phyloP scores from a whole-genome alignment of 208 protist species.

The Trypanosoma caninum region DNA sequence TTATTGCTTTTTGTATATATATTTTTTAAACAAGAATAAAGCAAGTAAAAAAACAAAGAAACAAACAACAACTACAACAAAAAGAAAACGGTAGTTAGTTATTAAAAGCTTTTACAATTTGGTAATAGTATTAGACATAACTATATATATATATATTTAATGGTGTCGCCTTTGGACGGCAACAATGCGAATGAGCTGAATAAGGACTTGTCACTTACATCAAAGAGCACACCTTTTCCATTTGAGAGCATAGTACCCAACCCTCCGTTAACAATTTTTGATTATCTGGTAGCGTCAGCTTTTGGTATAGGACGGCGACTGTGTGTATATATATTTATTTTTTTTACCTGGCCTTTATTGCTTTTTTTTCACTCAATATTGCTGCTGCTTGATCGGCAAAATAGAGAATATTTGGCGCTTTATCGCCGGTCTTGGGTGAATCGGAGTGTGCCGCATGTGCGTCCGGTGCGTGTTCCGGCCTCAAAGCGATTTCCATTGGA shows the following conservation, averaged over 20 bases:
- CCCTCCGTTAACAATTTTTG: conserved; percentile 50
- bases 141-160: neutral
- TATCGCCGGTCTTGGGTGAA: conserved; percentile 48
- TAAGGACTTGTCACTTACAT: neutral
- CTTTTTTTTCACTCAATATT: conserved; percentile 51
- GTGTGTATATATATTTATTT: conserved; percentile 18
- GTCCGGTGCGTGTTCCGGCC: conserved; percentile 29
- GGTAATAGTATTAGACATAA: neutral
- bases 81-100: neutral
- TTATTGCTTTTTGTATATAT: neutral
- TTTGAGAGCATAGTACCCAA: conserved; percentile 65
- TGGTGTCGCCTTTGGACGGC: neutral
- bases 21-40: conserved; percentile 1
- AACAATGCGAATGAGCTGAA: neutral
- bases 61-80: conserved; percentile 13
- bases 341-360: conserved; percentile 38
- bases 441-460: conserved; percentile 56
- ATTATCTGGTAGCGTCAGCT: conserved; percentile 27
- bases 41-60: neutral
- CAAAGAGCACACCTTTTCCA: conserved; percentile 29
- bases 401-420: conserved; percentile 40
- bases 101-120: neutral
- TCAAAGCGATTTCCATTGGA: conserved; percentile 47
- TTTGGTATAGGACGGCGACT: neutral
- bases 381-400: conserved; percentile 35